Evolutionary conservation across 2,329 filamentous ascomycete genomes (phyloP), one percentile per base, ranked within the genome.

Genomic region (Ophiostoma perfectum): DNA sequence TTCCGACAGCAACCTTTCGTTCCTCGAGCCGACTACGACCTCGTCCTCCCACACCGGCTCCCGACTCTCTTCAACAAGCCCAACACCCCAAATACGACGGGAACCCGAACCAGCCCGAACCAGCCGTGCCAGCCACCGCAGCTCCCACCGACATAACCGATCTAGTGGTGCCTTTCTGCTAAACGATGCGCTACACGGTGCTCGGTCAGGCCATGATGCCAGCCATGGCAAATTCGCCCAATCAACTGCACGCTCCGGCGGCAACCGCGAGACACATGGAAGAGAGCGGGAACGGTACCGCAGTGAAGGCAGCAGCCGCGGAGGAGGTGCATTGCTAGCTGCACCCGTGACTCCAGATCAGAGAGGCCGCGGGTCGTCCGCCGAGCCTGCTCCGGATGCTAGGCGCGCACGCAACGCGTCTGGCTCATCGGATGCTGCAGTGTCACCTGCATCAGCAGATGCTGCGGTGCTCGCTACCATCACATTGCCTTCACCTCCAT

Each of bases 101-200:
- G n/a, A 36, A 16, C 42, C 44, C 36, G 36, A 47, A 27, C 39
- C 16, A 39, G 6, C 60, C 16, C 39, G 60, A 39, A 8, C 42
- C 9, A 27, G 14, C 55, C 14, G 63, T 12, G 45, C 38, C 3
- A 41, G 42, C 63, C 67, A 67, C 52, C 67, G 65, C 14, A 58
- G 65, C 9, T 36, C 65, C 12, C 69, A 70, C 55, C 67, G 67
- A 11, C 67, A 69, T 39, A 76, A 79, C 42, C 79, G 82, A 16
- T 78, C 82, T 5, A 80, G 78, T 71, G 81, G 83, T 64, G 81
- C 80, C 7, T 86, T 86, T 72, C 78, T 86, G 66, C 78, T 86
- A 14, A 77, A 80, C 42, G 82, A 83, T 71, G 74, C 79, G 2
- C 73, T 82, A 27, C 68, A 74, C 42, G 74, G 75, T 62, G 75